phyloP scores from a whole-genome alignment of 2,329 filamentous ascomycete genomes.

The Botryosphaeria dothidea region DNA sequence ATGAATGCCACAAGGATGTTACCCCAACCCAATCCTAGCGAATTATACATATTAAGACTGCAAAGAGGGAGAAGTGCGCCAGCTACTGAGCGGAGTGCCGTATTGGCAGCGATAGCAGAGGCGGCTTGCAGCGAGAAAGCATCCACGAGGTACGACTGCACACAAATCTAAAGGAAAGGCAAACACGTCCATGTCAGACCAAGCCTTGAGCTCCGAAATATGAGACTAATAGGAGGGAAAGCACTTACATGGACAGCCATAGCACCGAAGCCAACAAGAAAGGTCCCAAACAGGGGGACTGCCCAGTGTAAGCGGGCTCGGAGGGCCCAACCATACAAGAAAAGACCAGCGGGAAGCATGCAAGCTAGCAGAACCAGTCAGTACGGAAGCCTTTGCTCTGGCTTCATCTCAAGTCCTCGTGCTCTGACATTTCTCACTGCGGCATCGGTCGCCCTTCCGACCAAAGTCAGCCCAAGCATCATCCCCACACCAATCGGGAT shows the following conservation, averaged over 20 bases:
- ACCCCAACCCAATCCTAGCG: slow-evolving; percentile 41
- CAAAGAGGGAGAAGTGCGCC: slow-evolving; percentile 40
- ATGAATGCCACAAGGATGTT: slow-evolving; percentile 44
- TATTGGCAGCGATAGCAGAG: slow-evolving; percentile 53
- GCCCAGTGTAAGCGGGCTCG: too few species aligned
- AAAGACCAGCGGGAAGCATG: too few species aligned
- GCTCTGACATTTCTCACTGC: slow-evolving; percentile 32
- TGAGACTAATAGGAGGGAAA: too few species aligned
- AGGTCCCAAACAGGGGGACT: too few species aligned
- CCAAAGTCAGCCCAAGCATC: slow-evolving; percentile 37
- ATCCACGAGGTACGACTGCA: slow-evolving; percentile 64
- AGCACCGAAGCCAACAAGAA: neutral
- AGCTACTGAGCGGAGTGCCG: slow-evolving; percentile 24
- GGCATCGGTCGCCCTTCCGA: slow-evolving; percentile 40
- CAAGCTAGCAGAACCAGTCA: too few species aligned
- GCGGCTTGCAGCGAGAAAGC: slow-evolving; percentile 60
- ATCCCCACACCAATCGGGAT: slow-evolving; percentile 41
- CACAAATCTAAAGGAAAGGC: slow-evolving; percentile 29
- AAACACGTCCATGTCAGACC: too few species aligned
- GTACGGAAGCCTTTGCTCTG: too few species aligned
- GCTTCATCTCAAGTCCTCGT: neutral
- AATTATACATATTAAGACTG: slow-evolving; percentile 34
- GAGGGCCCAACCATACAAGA: too few species aligned
- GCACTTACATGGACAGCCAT: neutral
- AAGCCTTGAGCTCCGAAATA: too few species aligned